phyloP scores from a whole-genome alignment of 352 stramenopile genomes.

The Proteromonas lacertae region DNA sequence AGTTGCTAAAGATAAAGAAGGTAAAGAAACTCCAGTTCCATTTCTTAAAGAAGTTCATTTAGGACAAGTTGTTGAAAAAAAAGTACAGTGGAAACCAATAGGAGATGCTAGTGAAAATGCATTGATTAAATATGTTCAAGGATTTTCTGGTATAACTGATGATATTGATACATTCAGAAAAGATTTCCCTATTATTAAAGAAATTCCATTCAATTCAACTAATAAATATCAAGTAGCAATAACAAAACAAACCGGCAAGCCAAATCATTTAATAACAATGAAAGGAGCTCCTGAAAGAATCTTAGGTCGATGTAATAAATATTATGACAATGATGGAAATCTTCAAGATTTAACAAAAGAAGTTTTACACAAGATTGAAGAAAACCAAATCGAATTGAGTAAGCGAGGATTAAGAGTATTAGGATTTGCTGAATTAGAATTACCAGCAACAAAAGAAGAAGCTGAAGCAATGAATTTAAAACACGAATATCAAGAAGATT shows the following conservation, averaged over 20 bases:
- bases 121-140: constrained; percentile 19
- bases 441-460: too few species aligned
- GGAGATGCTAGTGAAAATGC: constrained; percentile 21
- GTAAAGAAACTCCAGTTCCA: too few species aligned
- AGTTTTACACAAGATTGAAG: constrained; percentile 8
- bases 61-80: too few species aligned
- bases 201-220: constrained; percentile 39
- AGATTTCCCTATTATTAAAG: too few species aligned
- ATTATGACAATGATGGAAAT: constrained; percentile 22
- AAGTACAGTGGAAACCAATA: too few species aligned
- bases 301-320: constrained; percentile 36
- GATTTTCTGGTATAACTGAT: constrained; percentile 14
- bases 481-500: neutral
- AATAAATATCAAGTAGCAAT: constrained; percentile 27
- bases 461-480: too few species aligned
- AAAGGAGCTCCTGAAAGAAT: constrained; percentile 84
- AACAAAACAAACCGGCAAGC: neutral
- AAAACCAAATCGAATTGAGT: constrained; percentile 19
- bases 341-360: neutral
- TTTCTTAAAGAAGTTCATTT: too few species aligned
- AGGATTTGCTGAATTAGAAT: constrained; percentile 11
- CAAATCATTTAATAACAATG: constrained; percentile 24
- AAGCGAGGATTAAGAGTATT: constrained; percentile 20
- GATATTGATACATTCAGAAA: constrained; percentile 14
- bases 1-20: too few species aligned